phyloP scores from a whole-genome alignment of 1,139 yeast genomes.

The Kodamaea alishanica region DNA sequence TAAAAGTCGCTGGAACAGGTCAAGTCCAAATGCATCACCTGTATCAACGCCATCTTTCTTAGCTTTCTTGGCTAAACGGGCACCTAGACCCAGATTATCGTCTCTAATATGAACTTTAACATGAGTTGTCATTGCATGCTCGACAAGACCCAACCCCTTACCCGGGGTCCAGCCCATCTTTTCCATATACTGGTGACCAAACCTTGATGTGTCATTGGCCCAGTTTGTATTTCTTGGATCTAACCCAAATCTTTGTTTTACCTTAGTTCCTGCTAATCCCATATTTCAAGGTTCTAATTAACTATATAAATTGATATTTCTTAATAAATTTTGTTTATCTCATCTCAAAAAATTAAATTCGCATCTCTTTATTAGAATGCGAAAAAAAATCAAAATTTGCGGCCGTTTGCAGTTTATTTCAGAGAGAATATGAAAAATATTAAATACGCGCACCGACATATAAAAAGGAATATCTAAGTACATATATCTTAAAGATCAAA shows the following conservation, averaged over 20 bases:
- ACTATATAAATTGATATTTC: slow-evolving; percentile 4
- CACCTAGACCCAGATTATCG: slow-evolving; percentile 83
- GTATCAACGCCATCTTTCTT: slow-evolving; percentile 56
- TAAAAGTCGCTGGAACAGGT: slow-evolving; percentile 84
- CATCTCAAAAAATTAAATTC: slow-evolving; percentile 3
- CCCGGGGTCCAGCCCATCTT: slow-evolving; percentile 94
- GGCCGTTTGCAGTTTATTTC: background rate
- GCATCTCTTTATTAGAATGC: background rate
- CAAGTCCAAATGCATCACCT: slow-evolving; percentile 87
- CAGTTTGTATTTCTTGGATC: slow-evolving; percentile 95
- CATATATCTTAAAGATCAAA: background rate
- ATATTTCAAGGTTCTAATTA: slow-evolving; percentile 24
- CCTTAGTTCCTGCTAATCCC: slow-evolving; percentile 89
- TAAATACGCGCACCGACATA: background rate
- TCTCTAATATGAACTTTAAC: slow-evolving; percentile 78
- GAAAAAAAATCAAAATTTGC: slow-evolving; percentile 1
- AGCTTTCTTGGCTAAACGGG: slow-evolving; percentile 58
- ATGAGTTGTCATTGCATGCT: slow-evolving; percentile 67
- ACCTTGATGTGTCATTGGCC: slow-evolving; percentile 82
- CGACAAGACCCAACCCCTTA: slow-evolving; percentile 72
- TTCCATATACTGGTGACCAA: slow-evolving; percentile 82
- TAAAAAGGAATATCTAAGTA: background rate
- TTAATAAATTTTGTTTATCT: slow-evolving; percentile 2
- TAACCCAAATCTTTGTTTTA: slow-evolving; percentile 79
- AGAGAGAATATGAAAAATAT: background rate